Base-by-base conservation (phyloP, 176 grass and related monocot species). In the Hordeum marinum region DNA sequence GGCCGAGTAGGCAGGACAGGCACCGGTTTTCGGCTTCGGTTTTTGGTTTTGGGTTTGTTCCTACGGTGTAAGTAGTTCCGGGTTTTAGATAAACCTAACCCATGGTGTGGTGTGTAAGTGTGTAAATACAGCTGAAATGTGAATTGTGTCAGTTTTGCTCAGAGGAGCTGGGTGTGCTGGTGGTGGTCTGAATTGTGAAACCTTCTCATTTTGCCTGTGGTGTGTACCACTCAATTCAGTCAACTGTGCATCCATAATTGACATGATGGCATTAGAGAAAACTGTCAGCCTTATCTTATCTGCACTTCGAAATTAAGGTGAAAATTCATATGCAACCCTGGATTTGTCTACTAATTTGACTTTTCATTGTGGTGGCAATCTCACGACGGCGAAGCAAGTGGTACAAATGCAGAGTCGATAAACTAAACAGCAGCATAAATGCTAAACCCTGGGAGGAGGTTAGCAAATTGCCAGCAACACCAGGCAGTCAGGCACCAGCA, bases 1-100 rank as follows among this genome's bases (percentile, higher is more conserved):
- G 59, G 88, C 94, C 8, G 87, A 91, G 73, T 81, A 88, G 80
- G 36, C 45, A 15, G 82, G 76, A 24, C 40, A 29, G 72, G 25
- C 43, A 25, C 3, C 0, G 18, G 5, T 11, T 2, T 8, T 2
- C 2, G 9, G 45, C 3, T n/a, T 48, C 9, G 12, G 7, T 11
- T 60, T 54, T 23, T 1, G 1, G 1, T 67, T 54, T 75, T 25
- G 32, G 10, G n/a, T 58, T 86, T 45, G 68, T 75, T 26, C 8
- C 66, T 13, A 68, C 21, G 0, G 35, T 86, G 74, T 78, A 78
- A 86, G 31, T 63, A 82, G 36, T 75, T 75, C 71, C 2, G 15
- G 31, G 63, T 84, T 67, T 66, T 50, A 63, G 43, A 65, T 66
- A 11, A 66, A 48, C 45, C 45, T 75, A 65, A 68, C 43, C 29